Evolutionary conservation across 768 basidiomycete genomes (phyloP).

Genomic region (Trametes maxima): DNA sequence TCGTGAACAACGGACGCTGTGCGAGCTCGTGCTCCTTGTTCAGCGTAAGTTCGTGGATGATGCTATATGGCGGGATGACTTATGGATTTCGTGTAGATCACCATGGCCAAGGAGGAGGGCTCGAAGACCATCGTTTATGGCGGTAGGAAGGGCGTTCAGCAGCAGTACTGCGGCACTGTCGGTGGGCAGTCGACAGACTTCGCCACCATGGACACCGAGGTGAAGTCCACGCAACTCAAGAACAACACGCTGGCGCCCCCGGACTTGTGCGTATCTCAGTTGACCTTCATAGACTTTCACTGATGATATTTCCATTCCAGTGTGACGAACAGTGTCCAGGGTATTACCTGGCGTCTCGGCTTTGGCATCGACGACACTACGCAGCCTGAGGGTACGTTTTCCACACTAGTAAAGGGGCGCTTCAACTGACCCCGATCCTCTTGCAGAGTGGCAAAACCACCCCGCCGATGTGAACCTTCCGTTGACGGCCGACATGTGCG

Average conservation of each 20-base stretch:
- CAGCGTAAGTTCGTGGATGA: constrained; percentile 28
- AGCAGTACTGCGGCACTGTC: constrained; percentile 64
- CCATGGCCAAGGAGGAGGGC: constrained; percentile 61
- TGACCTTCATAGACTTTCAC: neutral
- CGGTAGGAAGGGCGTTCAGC: constrained; percentile 47
- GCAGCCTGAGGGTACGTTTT: constrained; percentile 54
- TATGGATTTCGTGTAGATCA: constrained; percentile 41
- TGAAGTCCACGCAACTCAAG: constrained; percentile 60
- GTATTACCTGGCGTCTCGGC: constrained; percentile 65
- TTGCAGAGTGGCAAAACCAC: constrained; percentile 60
- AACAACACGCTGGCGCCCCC: constrained; percentile 58
- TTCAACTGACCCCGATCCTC: constrained; percentile 7
- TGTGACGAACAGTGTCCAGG: constrained; percentile 57
- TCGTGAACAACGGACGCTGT: constrained; percentile 54
- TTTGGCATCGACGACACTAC: constrained; percentile 55
- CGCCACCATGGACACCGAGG: constrained; percentile 58
- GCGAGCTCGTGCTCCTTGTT: constrained; percentile 33
- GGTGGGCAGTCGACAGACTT: constrained; percentile 65
- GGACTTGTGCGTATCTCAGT: constrained; percentile 48
- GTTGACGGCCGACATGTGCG: constrained; percentile 52
- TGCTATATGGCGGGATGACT: neutral
- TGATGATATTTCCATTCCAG: constrained; percentile 32
- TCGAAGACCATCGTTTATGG: constrained; percentile 60
- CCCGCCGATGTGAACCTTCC: constrained; percentile 55
- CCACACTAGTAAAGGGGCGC: neutral